Evolutionary conservation across 164 flowering plant species (phyloP).

Genomic region (Hamamelis virginiana): DNA sequence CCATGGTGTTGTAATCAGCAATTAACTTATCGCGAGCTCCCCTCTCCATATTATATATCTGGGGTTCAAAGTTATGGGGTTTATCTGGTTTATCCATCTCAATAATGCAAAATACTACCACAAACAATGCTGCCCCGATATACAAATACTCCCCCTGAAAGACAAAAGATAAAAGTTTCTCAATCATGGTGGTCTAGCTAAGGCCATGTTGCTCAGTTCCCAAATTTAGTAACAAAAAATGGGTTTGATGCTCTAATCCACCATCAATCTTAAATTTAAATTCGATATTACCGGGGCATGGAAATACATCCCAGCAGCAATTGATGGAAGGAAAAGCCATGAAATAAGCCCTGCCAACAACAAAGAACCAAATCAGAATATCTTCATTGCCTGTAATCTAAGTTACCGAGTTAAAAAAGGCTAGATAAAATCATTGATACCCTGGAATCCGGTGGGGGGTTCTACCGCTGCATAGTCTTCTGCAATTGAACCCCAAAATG

Average conservation of each 20-base stretch:
- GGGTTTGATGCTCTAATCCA: not conserved
- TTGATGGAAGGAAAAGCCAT: conserved; percentile 85
- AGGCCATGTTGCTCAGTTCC: not conserved
- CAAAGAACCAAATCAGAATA: not conserved
- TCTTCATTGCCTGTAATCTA: not conserved
- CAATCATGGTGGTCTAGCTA: not conserved
- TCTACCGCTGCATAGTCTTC: conserved; percentile 65
- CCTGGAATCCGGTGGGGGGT: conserved; percentile 91
- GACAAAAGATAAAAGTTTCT: conserved; percentile 1
- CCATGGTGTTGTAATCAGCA: conserved; percentile 84
- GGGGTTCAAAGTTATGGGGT: conserved; percentile 91
- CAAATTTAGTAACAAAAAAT: not conserved
- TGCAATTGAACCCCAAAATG: conserved; percentile 70
- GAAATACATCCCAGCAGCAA: conserved; percentile 63
- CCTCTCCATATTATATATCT: conserved; percentile 93
- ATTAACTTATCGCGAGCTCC: conserved; percentile 92
- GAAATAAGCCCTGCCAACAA: conserved; percentile 66
- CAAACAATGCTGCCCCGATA: conserved; percentile 82
- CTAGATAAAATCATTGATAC: conserved; percentile 23
- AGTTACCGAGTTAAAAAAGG: not conserved
- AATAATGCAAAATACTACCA: conserved; percentile 71
- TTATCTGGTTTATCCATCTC: conserved; percentile 90
- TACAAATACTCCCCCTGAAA: conserved; percentile 82
- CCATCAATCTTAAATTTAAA: not conserved
- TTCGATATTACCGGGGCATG: conserved; percentile 59